Percentiles rank a stretch among this genome's conserved stretches.
These are phyloP conservation scores for Tricholoma hemisulphureum DNA, from an alignment of 768 basidiomycete genomes.

Conservation along the genomic window DNA sequence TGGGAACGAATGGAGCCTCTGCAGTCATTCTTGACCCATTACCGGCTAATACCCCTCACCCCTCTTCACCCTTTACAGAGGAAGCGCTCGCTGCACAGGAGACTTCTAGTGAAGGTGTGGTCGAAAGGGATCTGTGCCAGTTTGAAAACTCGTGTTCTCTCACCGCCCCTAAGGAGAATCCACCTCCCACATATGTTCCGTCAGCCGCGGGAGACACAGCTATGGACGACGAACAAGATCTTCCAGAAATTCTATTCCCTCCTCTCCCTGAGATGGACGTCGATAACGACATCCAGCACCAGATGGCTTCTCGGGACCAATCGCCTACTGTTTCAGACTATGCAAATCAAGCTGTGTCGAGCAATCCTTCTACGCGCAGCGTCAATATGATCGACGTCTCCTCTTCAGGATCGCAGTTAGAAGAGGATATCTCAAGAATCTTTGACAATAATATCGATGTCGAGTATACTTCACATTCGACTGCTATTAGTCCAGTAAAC, in stretches of 20 bases:
- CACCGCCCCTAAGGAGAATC: slow-evolving; percentile 9
- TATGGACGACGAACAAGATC: background rate
- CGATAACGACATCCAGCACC: slow-evolving; percentile 2
- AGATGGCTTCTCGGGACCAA: background rate
- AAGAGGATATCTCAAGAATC: background rate
- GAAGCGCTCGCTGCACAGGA: background rate
- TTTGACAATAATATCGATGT: slow-evolving; percentile 1
- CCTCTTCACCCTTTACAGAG: background rate
- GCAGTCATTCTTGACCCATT: background rate
- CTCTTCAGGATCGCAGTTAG: slow-evolving; percentile 2
- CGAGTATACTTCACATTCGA: background rate
- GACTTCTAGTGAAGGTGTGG: slow-evolving; percentile 30
- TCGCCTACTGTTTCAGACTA: slow-evolving; percentile 12
- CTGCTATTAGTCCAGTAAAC: slow-evolving; percentile 1
- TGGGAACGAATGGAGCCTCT: background rate
- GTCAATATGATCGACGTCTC: slow-evolving; percentile 11
- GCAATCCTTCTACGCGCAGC: background rate
- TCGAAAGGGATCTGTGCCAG: slow-evolving; percentile 30
- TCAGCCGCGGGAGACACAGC: background rate
- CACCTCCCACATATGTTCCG: slow-evolving; percentile 4
- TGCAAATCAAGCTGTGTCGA: background rate
- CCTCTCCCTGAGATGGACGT: slow-evolving; percentile 15
- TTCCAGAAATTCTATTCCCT: slow-evolving; percentile 1
- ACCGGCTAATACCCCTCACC: slow-evolving; percentile 2
- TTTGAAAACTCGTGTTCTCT: slow-evolving; percentile 30